Evolutionary conservation across 2,329 filamentous ascomycete genomes (phyloP), one percentile per base, ranked within the genome.

Genomic region (Golovinomyces cichoracearum): DNA sequence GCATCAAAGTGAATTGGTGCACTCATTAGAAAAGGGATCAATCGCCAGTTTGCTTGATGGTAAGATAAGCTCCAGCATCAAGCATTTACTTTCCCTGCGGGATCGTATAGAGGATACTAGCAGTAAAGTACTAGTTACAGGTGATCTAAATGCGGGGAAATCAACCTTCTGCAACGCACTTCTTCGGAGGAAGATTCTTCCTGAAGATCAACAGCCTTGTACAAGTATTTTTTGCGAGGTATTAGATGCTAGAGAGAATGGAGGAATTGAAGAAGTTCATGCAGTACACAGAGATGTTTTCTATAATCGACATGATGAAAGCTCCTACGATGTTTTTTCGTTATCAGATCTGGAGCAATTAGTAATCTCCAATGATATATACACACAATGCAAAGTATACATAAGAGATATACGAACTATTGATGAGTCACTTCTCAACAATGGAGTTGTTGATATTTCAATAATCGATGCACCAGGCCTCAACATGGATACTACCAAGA

Each of bases 111-210:
- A 95, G 61, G 90, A 98, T 63, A 95, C 84, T 0, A 83, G 88
- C 4, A 95, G 88, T 65, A 98, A 98, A 63, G 90, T 98, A 1
- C 66, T 98, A 50, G 78, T 98, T 17, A 98, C 90, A 0, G 90
- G 90, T 58, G 90, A 98, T 61, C 65, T 98, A 48, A 98, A 98
- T 60, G 88, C 90, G 7, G 90, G 90, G 60, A 98, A 98, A 62
- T 98, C 90, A 3, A 98, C 90, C 0, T 98, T 98, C 58, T 98
- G 90, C 66, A 98, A 98, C 63, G 90, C 90, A n/a, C 68, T 98
- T 1, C 66, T 98, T 37, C 79, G 90, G 52, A 76, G 86, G 53
- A 95, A 95, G 64, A 74, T 98, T 25, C 66, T 98, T 3, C 90
- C 90, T 0, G 90, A 95, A 64, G 90, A 98, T 57, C 88, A 98